These are phyloP conservation scores for Rhodotorula glutinis DNA, from an alignment of 1,284 basidiomycete genomes.

Conservation along the genomic window DNA sequence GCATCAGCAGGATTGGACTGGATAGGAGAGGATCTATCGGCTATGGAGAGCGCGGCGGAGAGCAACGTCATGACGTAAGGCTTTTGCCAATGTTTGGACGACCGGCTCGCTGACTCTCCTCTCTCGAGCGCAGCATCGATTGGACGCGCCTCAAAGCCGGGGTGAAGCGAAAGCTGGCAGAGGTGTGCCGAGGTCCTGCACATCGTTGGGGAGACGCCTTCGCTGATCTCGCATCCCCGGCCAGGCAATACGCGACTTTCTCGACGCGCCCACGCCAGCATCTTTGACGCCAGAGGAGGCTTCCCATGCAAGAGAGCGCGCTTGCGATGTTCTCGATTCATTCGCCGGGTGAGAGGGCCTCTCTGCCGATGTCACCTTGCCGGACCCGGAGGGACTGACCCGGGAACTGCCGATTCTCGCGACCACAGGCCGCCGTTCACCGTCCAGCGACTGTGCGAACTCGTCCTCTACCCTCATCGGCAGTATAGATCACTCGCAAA, in stretches of 20 bases:
- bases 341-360: slow-evolving; percentile 13
- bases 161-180: slow-evolving; percentile 65
- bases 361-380: neutral
- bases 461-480: slow-evolving; percentile 66
- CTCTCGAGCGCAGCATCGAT: slow-evolving; percentile 57
- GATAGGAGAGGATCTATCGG: too few relatives aligned
- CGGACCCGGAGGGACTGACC: neutral
- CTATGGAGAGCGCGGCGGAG: too few relatives aligned
- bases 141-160: slow-evolving; percentile 69
- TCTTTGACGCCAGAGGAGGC: slow-evolving; percentile 33
- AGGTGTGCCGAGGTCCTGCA: too few relatives aligned
- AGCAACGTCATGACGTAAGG: too few relatives aligned
- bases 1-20: too few relatives aligned
- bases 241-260: slow-evolving; percentile 60
- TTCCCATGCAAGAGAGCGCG: slow-evolving; percentile 41
- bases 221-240: slow-evolving; percentile 3
- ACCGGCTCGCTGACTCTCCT: slow-evolving; percentile 10
- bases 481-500: slow-evolving; percentile 80
- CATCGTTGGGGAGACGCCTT: too few relatives aligned
- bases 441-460: slow-evolving; percentile 83
- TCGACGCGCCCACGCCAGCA: slow-evolving; percentile 28
- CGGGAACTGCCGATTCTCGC: neutral
- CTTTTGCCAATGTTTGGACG: neutral
- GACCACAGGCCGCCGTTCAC: slow-evolving; percentile 69
- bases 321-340: slow-evolving; percentile 29